Conservation (phyloP, 768 basidiomycete species). For the Cystobasidium ongulense region DNA sequence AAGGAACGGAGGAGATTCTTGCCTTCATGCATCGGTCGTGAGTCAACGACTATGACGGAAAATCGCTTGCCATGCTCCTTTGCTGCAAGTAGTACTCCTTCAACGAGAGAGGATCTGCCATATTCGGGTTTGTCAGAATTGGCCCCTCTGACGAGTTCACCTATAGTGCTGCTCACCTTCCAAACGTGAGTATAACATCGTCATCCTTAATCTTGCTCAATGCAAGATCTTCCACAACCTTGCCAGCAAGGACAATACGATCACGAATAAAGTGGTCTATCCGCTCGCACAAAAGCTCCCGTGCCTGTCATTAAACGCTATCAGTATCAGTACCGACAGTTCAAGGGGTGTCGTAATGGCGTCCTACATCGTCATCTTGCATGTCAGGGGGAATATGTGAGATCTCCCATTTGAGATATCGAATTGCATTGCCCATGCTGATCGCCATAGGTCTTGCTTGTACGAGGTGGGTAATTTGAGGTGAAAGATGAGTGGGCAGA, state of each 20-base stretch:
- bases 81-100: conserved; percentile 74
- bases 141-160: background rate
- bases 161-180: conserved; percentile 54
- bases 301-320: conserved; percentile 56
- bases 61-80: conserved; percentile 67
- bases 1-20: conserved; percentile 67
- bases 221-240: conserved; percentile 82
- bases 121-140: background rate
- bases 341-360: background rate
- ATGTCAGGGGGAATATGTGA: conserved; percentile 84
- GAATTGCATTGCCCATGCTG: conserved; percentile 88
- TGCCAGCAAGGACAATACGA: conserved; percentile 82
- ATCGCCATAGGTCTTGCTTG: conserved; percentile 81
- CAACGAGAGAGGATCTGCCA: conserved; percentile 80
- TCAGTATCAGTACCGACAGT: background rate
- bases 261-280: conserved; percentile 92
- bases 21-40: conserved; percentile 88
- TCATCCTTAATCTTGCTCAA: conserved; percentile 89
- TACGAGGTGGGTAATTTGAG: conserved; percentile 83
- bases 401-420: conserved; percentile 91
- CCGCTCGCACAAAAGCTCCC: conserved; percentile 67
- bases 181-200: conserved; percentile 86
- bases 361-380: conserved; percentile 81
- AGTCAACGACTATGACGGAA: conserved; percentile 86
- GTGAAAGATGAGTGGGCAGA: conserved; percentile 74